Evolutionary conservation across 768 basidiomycete genomes (phyloP).

Genomic region (Termitomyces sp.): DNA sequence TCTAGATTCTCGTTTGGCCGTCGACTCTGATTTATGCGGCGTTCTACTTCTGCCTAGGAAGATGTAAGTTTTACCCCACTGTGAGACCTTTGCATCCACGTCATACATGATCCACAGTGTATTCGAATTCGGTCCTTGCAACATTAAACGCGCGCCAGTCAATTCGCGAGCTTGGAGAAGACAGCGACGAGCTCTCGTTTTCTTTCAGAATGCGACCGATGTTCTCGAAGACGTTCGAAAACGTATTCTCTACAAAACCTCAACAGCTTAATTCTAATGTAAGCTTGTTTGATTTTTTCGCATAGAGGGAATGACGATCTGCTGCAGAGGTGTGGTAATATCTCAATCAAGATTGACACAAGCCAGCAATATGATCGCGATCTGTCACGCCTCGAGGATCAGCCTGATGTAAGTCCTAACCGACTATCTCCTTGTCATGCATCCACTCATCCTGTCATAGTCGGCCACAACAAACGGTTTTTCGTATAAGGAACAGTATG

Average conservation of each 20-base stretch:
- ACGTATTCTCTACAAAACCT: constrained; percentile 12
- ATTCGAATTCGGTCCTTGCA: constrained; percentile 49
- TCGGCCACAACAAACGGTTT: constrained; percentile 14
- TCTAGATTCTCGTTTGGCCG: constrained; percentile 40
- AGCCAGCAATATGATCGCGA: constrained; percentile 46
- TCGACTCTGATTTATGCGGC: constrained; percentile 50
- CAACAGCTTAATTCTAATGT: constrained; percentile 28
- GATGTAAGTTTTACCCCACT: constrained; percentile 26
- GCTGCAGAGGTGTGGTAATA: constrained; percentile 37
- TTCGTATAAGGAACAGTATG: constrained; percentile 10
- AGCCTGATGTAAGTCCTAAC: constrained; percentile 12
- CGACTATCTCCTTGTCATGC: background rate
- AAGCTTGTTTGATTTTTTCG: constrained; percentile 2
- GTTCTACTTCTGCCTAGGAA: constrained; percentile 52
- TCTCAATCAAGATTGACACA: constrained; percentile 63
- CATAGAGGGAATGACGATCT: background rate
- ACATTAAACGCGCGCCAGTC: constrained; percentile 44
- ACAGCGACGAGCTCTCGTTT: constrained; percentile 40
- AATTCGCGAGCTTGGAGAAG: constrained; percentile 37
- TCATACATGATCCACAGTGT: constrained; percentile 27
- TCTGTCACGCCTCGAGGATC: constrained; percentile 11
- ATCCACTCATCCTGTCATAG: background rate
- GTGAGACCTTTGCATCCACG: background rate
- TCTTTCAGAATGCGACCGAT: constrained; percentile 31
- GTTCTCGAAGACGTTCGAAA: constrained; percentile 19